These are phyloP conservation scores for Hymenoscyphus repandus DNA, from an alignment of 2,329 filamentous ascomycete species.

Conservation along the genomic window DNA sequence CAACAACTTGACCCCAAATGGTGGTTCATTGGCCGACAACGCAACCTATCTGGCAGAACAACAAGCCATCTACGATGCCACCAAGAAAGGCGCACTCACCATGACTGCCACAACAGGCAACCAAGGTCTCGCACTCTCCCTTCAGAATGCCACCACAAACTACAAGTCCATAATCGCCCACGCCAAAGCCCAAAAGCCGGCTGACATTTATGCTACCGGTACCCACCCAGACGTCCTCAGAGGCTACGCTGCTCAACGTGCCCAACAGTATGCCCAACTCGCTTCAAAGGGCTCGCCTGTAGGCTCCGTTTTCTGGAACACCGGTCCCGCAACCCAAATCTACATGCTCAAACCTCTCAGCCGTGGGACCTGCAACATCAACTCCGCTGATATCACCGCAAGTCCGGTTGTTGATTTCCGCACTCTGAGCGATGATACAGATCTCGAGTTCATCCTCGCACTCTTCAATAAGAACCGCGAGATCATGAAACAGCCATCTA, in stretches of 20 bases:
- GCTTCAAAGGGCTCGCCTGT: neutral
- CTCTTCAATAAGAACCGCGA: conserved; percentile 11
- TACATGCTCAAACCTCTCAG: conserved; percentile 28
- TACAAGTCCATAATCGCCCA: conserved; percentile 6
- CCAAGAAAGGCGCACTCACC: conserved; percentile 7
- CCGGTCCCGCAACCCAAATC: conserved; percentile 9
- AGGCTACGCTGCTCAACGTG: conserved; percentile 12
- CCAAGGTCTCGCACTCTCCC: conserved; percentile 8
- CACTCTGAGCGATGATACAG: conserved; percentile 33
- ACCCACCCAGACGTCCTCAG: conserved; percentile 11
- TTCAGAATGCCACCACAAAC: conserved; percentile 7
- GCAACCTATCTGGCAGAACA: conserved; percentile 29
- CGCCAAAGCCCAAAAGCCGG: conserved; percentile 8
- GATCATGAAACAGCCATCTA: conserved; percentile 29
- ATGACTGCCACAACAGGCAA: conserved; percentile 23
- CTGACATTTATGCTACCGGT: conserved; percentile 6
- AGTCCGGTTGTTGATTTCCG: conserved; percentile 33
- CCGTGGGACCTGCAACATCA: conserved; percentile 32
- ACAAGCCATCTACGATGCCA: conserved; percentile 23
- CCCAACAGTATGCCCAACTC: conserved; percentile 22
- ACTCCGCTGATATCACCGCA: conserved; percentile 21
- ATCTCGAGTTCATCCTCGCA: conserved; percentile 28
- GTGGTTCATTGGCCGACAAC: conserved; percentile 6
- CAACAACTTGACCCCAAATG: conserved; percentile 9
- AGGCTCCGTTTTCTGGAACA: conserved; percentile 13